Conservation (phyloP, 208 protist species). For the Trypanosoma theileri region DNA sequence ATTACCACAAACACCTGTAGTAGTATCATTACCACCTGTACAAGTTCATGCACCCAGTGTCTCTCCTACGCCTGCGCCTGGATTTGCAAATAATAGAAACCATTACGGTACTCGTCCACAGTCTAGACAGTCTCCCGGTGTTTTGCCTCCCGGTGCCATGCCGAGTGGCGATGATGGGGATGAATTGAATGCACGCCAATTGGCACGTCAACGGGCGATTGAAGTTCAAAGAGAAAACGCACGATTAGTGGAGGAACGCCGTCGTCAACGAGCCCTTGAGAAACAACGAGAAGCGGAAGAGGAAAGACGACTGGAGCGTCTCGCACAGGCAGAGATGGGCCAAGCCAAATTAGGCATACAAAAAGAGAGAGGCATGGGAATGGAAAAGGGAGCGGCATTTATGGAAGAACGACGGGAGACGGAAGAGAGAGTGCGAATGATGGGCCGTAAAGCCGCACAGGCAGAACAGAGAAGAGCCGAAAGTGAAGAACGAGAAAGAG, state of each 20-base stretch:
- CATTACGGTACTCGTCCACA: neutral
- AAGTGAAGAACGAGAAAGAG: no score
- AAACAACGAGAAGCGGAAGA: conserved; percentile 37
- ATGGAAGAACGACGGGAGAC: neutral
- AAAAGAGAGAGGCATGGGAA: neutral
- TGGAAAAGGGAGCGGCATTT: neutral
- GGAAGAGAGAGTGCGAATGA: neutral
- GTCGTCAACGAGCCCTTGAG: conserved; percentile 44
- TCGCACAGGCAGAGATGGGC: conserved; percentile 21
- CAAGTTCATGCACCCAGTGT: neutral
- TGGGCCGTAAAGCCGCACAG: no score
- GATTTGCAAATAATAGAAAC: neutral
- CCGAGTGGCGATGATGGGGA: neutral
- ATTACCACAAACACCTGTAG: neutral
- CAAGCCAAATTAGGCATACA: neutral
- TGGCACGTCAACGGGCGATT: conserved; percentile 45
- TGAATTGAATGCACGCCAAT: conserved; percentile 25
- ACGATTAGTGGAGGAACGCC: conserved; percentile 57
- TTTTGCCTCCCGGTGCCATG: neutral
- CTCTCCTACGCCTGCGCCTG: neutral
- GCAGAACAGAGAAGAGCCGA: no score
- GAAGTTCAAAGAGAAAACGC: conserved; percentile 79
- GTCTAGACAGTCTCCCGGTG: neutral
- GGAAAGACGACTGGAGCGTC: conserved; percentile 46
- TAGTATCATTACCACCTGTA: no score